phyloP scores from a whole-genome alignment of 1,139 yeast genomes.

The Magnusiomyces paraingens region DNA sequence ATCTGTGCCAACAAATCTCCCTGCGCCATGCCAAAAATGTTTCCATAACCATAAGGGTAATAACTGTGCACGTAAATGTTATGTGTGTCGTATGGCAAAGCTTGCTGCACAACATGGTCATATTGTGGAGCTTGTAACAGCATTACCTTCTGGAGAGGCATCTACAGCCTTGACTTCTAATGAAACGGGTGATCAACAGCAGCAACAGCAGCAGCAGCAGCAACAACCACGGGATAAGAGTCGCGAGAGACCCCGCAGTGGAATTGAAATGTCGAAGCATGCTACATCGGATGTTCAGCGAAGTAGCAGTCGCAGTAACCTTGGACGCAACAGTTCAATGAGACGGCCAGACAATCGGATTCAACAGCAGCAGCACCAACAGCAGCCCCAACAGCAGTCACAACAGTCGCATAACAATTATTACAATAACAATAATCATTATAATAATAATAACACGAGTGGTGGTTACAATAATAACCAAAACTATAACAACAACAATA shows the following conservation, averaged over 20 bases:
- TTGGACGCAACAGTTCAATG: not conserved
- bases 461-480: not conserved
- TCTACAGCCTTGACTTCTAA: not conserved
- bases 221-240: not conserved
- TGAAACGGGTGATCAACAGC: not conserved
- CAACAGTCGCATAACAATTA: not conserved
- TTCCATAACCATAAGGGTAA: constrained; percentile 8
- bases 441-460: not conserved
- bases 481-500: not conserved
- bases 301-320: not conserved
- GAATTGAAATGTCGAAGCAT: not conserved
- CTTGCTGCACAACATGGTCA: constrained; percentile 7
- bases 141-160: not conserved
- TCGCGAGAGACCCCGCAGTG: not conserved
- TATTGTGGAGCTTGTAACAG: constrained; percentile 1
- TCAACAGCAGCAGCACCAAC: not conserved
- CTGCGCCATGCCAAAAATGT: constrained; percentile 3
- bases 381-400: not conserved
- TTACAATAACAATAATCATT: not conserved
- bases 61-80: constrained; percentile 6
- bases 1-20: not conserved
- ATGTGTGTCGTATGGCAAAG: constrained; percentile 7
- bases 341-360: too few species aligned
- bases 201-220: not conserved
- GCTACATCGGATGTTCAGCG: not conserved